Evolutionary conservation across 495 filamentous ascomycete genomes (phyloP), one percentile per base, ranked within the genome.

Genomic region (Lasiosphaeria hispida): DNA sequence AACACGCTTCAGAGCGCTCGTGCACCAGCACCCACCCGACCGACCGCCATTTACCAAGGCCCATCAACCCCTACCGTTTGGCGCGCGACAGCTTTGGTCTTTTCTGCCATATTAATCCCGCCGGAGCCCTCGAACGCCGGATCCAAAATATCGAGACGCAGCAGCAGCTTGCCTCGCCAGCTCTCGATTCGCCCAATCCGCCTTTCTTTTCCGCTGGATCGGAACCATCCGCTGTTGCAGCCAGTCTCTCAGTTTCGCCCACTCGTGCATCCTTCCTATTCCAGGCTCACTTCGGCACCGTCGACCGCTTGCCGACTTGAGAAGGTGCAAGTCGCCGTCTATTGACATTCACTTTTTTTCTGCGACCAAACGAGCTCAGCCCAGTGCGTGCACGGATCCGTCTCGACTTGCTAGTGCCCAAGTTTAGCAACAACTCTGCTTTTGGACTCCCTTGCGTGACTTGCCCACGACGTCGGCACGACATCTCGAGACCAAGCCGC

Each of bases 21-120:
- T 58, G 47, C 58, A 49, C 43, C 48, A 55, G 39, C 39, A 48
- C 43, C 58, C 57, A 53, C 45, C 66, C 39, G 57, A 30, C 23
- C 23, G 23, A 30, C 23, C 23, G 23, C 23, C 23, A 30, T 30
- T 30, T 30, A 30, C 23, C 23, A 30, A 30, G 23, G 23, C 23
- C 23, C 23, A 30, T 48, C 47, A 36, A 57, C 48, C 44, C 17
- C 10, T 52, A 48, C 45, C 17, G 15, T 66, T 70, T 67, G 65
- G 64, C 67, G 67, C 67, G 67, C 67, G 67, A 70, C 63, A 40
- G 35, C 48, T 41, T 41, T 48, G 56, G 52, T 18, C 47, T 48
- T 49, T 61, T 57, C 55, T 57, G 33, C 64, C 65, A 66, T 71
- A 71, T 71, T 69, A 69, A 71, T 55, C 55, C 34, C 42, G 10